Percentiles rank a stretch among this genome's conserved stretches.
Evolutionary conservation across 352 stramenopile species (phyloP).

Genomic region (Pythium biforme): DNA sequence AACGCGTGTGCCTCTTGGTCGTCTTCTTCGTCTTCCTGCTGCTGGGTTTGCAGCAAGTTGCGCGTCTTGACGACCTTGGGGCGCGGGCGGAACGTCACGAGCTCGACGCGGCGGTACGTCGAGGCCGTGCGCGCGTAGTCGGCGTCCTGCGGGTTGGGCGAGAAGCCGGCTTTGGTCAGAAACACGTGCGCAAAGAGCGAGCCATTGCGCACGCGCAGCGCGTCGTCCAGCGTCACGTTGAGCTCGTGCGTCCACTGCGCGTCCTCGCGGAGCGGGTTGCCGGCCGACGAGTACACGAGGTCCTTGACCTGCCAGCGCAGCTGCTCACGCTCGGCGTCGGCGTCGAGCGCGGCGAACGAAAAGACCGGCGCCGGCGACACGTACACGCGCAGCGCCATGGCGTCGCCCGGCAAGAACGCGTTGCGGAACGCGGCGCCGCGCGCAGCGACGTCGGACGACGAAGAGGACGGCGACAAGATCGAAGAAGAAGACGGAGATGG

Average conservation of each 20-base stretch:
- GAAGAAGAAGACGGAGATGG: neutral
- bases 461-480: neutral
- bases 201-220: conserved; percentile 61
- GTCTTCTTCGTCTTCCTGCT: conserved; percentile 19
- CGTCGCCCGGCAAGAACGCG: conserved; percentile 51
- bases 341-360: conserved; percentile 41
- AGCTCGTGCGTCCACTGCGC: conserved; percentile 42
- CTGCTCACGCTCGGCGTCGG: conserved; percentile 47
- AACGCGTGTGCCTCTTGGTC: neutral
- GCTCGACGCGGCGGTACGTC: conserved; percentile 57
- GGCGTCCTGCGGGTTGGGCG: conserved; percentile 60
- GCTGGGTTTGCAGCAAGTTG: conserved; percentile 52
- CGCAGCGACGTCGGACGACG: neutral
- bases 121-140: conserved; percentile 54
- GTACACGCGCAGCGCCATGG: conserved; percentile 66
- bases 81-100: conserved; percentile 76
- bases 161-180: conserved; percentile 67
- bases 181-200: conserved; percentile 88
- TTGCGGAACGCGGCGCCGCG: conserved; percentile 33
- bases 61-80: conserved; percentile 74
- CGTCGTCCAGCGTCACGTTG: conserved; percentile 74
- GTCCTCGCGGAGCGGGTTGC: conserved; percentile 52
- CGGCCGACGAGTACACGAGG: conserved; percentile 47
- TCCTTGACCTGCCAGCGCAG: conserved; percentile 59
- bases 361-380: conserved; percentile 48